Percentiles rank a stretch among this genome's conserved stretches.
phyloP scores from a whole-genome alignment of 2,329 filamentous ascomycete species.

The Dichotomopilus funicola region DNA sequence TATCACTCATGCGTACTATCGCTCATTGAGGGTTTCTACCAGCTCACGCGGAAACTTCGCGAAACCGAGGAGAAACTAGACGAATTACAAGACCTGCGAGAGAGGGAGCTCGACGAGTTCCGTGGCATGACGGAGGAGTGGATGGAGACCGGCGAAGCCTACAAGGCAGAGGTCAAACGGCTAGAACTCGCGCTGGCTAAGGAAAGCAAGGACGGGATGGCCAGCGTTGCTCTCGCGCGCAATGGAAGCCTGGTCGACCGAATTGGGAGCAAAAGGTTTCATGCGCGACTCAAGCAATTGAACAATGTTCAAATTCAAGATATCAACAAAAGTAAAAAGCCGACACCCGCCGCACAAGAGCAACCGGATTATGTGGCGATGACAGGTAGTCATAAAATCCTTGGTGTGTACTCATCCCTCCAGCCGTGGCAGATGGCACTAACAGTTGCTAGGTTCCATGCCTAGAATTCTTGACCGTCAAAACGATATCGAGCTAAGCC shows the following conservation, averaged over 20 bases:
- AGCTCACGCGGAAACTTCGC: conserved; percentile 23
- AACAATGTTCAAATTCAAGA: conserved; percentile 15
- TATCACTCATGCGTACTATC: conserved; percentile 38
- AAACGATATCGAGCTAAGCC: conserved; percentile 11
- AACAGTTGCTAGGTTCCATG: neutral
- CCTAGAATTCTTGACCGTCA: conserved; percentile 6
- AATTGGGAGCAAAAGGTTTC: conserved; percentile 29
- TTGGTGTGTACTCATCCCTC: neutral
- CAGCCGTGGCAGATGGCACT: neutral
- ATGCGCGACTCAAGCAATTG: conserved; percentile 27
- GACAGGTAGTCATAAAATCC: conserved; percentile 1
- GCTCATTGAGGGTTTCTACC: conserved; percentile 33
- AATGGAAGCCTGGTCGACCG: conserved; percentile 38
- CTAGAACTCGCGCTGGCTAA: conserved; percentile 33
- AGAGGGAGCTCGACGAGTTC: conserved; percentile 32
- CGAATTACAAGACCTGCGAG: conserved; percentile 27
- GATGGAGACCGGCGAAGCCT: conserved; percentile 32
- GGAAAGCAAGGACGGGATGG: conserved; percentile 34
- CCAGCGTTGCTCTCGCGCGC: conserved; percentile 39
- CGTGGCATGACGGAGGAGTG: conserved; percentile 33
- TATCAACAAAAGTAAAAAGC: neutral
- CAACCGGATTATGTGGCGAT: neutral
- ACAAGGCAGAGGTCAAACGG: conserved; percentile 35
- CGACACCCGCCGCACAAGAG: neutral
- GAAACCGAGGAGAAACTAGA: conserved; percentile 19